Evolutionary conservation across 148 eudicot genomes (phyloP), one percentile per base, ranked within the genome.

Genomic region (Gaultheria prostrata): DNA sequence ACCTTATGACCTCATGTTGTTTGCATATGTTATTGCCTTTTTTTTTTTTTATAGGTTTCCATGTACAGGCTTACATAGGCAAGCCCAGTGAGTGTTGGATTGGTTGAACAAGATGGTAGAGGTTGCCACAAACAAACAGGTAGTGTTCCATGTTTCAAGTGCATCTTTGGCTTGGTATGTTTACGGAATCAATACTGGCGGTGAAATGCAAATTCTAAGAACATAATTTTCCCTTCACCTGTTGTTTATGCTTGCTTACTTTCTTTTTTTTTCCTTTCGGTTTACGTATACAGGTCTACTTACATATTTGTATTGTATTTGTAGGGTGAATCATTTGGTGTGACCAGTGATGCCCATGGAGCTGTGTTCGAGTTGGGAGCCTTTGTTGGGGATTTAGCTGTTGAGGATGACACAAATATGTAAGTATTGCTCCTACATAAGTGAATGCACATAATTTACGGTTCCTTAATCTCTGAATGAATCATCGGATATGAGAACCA

Each of bases 341-440:
- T 85, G 74, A 74, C 82, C n/a, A 67, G 70, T 69, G 93, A 84
- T 50, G 69, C 84, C 78, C 87, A 85, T 33, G 87, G 88, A 67
- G 87, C 86, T 74, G 88, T 85, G 20, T 84, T 94, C 77, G 95
- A 94, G 90, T 89, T 95, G 87, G 94, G 94, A 69, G 92, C 91
- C 35, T 92, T 95, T 85, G 93, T 94, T 80, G 98, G 95, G 77
- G 98, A 95, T 85, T 89, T 95, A 72, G 86, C 95, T 75, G 88
- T 89, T 73, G 95, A 92, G 53, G 98, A 95, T 17, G 98, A 94
- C 54, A 80, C 80, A 11, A 83, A 83, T 89, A 92, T 94, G 98
- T 95, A 59, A 15, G 53, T 12, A 80, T 67, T 33, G 61, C 35
- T 76, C 30, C 24, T 39, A 28, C 45, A 17, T 53, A 14, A 56